phyloP scores from a whole-genome alignment of 2,329 filamentous ascomycete species.

The Bipolaris sorokiniana region DNA sequence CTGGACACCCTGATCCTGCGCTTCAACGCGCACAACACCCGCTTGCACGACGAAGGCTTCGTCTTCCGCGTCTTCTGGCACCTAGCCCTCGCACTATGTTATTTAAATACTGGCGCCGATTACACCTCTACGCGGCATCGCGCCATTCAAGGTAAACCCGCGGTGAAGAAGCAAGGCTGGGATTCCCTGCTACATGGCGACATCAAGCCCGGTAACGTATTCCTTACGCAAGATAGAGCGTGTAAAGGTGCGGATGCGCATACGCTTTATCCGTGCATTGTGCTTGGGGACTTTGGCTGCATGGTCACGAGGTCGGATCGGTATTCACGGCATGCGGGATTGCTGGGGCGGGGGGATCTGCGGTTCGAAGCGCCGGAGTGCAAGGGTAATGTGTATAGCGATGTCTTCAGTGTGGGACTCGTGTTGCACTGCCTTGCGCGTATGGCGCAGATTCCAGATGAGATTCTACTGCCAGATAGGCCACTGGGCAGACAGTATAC shows the following conservation, averaged over 20 bases:
- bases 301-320: neutral
- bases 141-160: neutral
- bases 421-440: slow-evolving; percentile 7
- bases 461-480: neutral
- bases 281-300: slow-evolving; percentile 25
- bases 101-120: slow-evolving; percentile 14
- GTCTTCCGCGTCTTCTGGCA: slow-evolving; percentile 24
- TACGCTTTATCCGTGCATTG: neutral
- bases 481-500: neutral
- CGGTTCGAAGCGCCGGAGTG: slow-evolving; percentile 4
- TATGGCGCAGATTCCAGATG: slow-evolving; percentile 1
- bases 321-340: neutral
- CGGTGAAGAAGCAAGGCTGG: slow-evolving; percentile 3
- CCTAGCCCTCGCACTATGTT: slow-evolving; percentile 19
- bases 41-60: slow-evolving; percentile 18
- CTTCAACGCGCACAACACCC: neutral
- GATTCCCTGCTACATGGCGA: slow-evolving; percentile 21
- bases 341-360: neutral
- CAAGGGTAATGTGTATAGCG: neutral
- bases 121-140: neutral
- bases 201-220: slow-evolving; percentile 26
- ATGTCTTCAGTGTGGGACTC: slow-evolving; percentile 7
- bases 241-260: too few species aligned
- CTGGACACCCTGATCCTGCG: slow-evolving; percentile 16
- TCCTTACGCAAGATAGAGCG: slow-evolving; percentile 11